These are phyloP conservation scores for Dunaliella sp. DNA, from an alignment of 139 green algal species.

Conservation along the genomic window DNA sequence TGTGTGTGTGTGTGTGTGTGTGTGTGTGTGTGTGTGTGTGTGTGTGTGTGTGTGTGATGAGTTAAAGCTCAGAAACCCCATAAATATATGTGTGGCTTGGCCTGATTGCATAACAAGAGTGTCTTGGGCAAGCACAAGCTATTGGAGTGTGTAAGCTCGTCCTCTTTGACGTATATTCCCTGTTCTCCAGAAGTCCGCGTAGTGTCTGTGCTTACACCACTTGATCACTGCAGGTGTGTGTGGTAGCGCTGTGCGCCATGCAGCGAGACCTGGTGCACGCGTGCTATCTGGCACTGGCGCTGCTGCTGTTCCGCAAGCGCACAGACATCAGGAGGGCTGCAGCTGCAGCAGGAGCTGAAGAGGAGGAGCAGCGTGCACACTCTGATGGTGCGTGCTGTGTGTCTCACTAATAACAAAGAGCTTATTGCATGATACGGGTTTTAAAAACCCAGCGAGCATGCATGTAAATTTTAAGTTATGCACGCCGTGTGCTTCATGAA, in stretches of 20 bases:
- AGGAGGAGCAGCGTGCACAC: background rate
- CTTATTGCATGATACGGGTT: too few species aligned
- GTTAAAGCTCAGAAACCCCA: too few species aligned
- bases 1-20: too few species aligned
- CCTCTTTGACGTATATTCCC: background rate
- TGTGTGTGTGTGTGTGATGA: too few species aligned
- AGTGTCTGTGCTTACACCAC: background rate
- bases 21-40: too few species aligned
- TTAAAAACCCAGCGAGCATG: too few species aligned
- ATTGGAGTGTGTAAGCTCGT: background rate
- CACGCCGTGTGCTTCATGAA: too few species aligned
- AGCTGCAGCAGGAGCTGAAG: constrained; percentile 1
- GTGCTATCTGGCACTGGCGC: constrained; percentile 70
- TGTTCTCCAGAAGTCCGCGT: background rate
- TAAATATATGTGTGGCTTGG: too few species aligned
- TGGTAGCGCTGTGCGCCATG: constrained; percentile 47
- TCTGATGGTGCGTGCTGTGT: too few species aligned
- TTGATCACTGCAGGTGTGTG: constrained; percentile 29
- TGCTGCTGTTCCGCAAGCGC: constrained; percentile 69
- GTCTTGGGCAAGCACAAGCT: background rate
- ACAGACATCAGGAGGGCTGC: constrained; percentile 33
- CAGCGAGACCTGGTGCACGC: constrained; percentile 78
- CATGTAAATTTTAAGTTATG: too few species aligned
- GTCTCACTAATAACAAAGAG: too few species aligned
- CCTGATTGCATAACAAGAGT: too few species aligned